A percentile compares a stretch with the other conserved stretches of the same genome.
Evolutionary conservation across 257 asterid species (phyloP).

Genomic region (Ajuga chamaepitys): DNA sequence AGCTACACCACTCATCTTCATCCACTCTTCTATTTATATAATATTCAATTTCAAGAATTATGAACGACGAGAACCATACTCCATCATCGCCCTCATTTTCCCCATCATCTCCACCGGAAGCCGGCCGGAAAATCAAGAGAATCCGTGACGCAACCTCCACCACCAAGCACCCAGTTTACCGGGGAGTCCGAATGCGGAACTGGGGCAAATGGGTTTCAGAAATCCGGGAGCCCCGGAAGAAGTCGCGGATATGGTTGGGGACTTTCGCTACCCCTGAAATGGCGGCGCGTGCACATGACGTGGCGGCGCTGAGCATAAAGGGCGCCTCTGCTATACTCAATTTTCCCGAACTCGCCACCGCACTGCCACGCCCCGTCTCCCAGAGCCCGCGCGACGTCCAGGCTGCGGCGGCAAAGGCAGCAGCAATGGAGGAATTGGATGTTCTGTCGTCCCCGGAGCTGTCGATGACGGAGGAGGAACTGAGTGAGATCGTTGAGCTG

Average conservation of each 20-base stretch:
- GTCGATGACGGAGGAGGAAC: conserved; percentile 27
- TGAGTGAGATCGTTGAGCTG: conserved; percentile 36
- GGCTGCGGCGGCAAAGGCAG: conserved; percentile 44
- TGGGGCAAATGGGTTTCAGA: conserved; percentile 61
- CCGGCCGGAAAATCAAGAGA: conserved; percentile 30
- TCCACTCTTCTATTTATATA: background rate
- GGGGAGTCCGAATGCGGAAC: conserved; percentile 43
- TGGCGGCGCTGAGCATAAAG: conserved; percentile 38
- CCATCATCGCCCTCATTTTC: background rate
- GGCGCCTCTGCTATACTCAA: conserved; percentile 32
- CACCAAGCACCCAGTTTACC: conserved; percentile 31
- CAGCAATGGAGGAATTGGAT: conserved; percentile 41
- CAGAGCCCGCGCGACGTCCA: conserved; percentile 44
- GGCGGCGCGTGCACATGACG: conserved; percentile 65
- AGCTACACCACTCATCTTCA: background rate
- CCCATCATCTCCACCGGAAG: background rate
- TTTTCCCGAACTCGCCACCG: conserved; percentile 30
- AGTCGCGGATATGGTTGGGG: conserved; percentile 44
- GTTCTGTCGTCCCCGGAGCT: conserved; percentile 11
- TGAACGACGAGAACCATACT: background rate
- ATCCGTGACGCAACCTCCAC: conserved; percentile 23
- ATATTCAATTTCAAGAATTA: conserved; percentile 3
- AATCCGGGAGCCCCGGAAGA: conserved; percentile 50
- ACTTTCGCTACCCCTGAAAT: conserved; percentile 45
- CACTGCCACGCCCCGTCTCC: conserved; percentile 38